phyloP scores from a whole-genome alignment of 2,329 filamentous ascomycete species.

The Acephala macrosclerotiorum region DNA sequence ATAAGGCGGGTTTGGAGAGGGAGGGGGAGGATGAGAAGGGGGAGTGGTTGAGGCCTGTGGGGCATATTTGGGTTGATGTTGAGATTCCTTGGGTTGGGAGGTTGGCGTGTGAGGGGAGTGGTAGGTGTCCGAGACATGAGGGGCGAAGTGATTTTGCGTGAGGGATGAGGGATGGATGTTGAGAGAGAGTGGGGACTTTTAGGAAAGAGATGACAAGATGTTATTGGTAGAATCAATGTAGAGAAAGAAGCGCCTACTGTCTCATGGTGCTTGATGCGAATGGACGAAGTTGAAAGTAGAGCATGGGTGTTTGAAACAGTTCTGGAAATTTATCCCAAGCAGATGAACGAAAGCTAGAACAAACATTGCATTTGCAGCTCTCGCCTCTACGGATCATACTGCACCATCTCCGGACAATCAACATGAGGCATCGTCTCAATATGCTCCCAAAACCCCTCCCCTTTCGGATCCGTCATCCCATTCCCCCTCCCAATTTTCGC shows the following conservation, averaged over 20 bases:
- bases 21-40: not conserved
- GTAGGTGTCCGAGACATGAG: not conserved
- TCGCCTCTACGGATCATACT: constrained; percentile 37
- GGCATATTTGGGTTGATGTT: constrained; percentile 2
- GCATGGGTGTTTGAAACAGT: no score
- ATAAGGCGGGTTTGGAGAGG: constrained; percentile 7
- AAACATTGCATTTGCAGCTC: no score
- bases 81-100: constrained; percentile 6
- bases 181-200: no score
- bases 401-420: constrained; percentile 39
- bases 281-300: no score
- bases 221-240: no score
- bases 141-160: not conserved
- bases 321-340: no score
- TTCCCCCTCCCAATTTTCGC: constrained; percentile 39
- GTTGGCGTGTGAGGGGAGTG: not conserved
- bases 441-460: constrained; percentile 39
- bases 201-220: no score
- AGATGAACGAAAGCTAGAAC: no score
- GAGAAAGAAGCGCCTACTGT: no score
- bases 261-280: no score
- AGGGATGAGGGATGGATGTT: not conserved
- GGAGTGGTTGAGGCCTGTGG: not conserved
- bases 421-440: constrained; percentile 33
- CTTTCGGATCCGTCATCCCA: constrained; percentile 37